Conservation (phyloP, 495 filamentous ascomycete genomes). For the Neurospora sp. region DNA sequence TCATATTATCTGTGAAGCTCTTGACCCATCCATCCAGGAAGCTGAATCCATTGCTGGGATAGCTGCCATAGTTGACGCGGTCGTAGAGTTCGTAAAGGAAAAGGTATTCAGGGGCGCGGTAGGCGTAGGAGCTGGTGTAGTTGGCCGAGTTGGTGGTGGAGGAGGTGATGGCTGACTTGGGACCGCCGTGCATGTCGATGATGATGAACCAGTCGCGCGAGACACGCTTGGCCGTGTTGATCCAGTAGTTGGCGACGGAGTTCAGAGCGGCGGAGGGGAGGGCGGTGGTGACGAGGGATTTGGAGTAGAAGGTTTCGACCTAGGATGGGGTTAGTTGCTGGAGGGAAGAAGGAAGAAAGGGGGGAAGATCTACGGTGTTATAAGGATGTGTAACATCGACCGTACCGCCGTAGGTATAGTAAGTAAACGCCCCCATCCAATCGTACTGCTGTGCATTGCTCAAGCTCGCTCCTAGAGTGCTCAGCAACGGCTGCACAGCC, state of each 20-base stretch:
- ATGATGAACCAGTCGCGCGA: constrained; percentile 34
- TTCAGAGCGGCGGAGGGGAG: constrained; percentile 23
- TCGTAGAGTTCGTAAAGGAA: constrained; percentile 35
- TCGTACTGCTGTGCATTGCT: constrained; percentile 26
- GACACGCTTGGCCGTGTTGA: constrained; percentile 23
- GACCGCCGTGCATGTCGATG: constrained; percentile 33
- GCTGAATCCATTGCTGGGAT: constrained; percentile 23
- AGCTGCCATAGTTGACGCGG: constrained; percentile 12
- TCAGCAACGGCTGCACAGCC: constrained; percentile 28
- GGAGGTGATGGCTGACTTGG: constrained; percentile 32
- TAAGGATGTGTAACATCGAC: constrained; percentile 35
- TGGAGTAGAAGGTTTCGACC: constrained; percentile 39
- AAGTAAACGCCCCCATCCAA: constrained; percentile 31
- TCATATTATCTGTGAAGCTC: constrained; percentile 21
- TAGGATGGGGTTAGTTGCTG: constrained; percentile 4
- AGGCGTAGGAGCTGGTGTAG: constrained; percentile 25
- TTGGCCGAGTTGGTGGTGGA: constrained; percentile 13
- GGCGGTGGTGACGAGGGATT: constrained; percentile 30
- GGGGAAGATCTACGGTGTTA: constrained; percentile 20
- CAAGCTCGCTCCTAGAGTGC: constrained; percentile 20
- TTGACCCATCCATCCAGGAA: constrained; percentile 33
- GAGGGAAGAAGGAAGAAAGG: not conserved
- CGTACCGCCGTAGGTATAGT: constrained; percentile 30
- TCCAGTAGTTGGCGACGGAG: constrained; percentile 32
- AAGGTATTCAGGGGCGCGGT: constrained; percentile 24